phyloP scores from a whole-genome alignment of 352 stramenopile species.

The Globisporangium solare region DNA sequence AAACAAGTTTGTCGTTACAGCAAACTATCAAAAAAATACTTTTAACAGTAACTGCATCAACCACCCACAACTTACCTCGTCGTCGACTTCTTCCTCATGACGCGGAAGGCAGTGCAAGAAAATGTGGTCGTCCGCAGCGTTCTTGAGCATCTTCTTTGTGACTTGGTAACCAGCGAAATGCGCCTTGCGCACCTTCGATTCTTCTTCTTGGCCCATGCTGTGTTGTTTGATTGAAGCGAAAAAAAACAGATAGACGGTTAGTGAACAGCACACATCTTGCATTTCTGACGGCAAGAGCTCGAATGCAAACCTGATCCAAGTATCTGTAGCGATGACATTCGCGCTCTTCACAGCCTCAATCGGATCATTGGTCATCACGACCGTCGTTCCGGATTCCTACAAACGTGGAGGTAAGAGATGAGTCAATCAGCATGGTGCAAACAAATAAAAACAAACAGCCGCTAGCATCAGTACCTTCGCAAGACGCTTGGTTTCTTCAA shows the following conservation, averaged over 20 bases:
- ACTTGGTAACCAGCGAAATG: constrained; percentile 96
- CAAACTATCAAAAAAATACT: neutral
- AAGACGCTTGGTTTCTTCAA: constrained; percentile 88
- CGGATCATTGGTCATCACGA: constrained; percentile 87
- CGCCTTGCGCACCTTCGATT: constrained; percentile 90
- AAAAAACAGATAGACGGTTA: neutral
- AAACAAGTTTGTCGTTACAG: neutral
- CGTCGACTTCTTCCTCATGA: constrained; percentile 95
- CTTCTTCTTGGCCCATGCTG: constrained; percentile 93
- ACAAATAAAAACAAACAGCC: neutral
- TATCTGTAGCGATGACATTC: constrained; percentile 97
- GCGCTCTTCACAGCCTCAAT: constrained; percentile 91
- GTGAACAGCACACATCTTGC: no score
- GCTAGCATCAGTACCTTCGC: constrained; percentile 41
- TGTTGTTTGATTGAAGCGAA: neutral
- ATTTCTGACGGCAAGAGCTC: neutral
- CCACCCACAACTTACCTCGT: constrained; percentile 74
- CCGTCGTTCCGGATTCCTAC: constrained; percentile 55
- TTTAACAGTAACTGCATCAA: neutral
- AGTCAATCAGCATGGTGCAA: neutral
- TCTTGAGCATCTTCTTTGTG: constrained; percentile 89
- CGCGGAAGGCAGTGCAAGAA: constrained; percentile 98
- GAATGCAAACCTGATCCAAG: constrained; percentile 86
- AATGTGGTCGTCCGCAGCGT: constrained; percentile 88
- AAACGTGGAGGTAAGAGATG: neutral